Conservation (phyloP, 306 rosid species). For the Pachyrhizus erosus region DNA sequence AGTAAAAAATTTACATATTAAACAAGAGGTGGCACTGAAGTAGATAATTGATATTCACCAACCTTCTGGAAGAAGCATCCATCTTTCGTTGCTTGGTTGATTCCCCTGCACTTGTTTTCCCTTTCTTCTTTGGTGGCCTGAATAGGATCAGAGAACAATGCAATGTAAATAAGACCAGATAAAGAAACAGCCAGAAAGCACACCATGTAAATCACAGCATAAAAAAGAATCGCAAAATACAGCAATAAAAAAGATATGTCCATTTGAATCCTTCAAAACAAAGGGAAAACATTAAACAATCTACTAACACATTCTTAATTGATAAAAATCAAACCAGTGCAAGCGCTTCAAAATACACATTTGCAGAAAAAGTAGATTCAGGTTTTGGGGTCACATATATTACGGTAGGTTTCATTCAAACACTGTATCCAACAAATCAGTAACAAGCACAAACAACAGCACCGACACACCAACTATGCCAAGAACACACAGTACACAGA, state of each 20-base stretch:
- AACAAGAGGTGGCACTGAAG: constrained; percentile 6
- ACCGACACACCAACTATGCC: neutral
- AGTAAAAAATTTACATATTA: constrained; percentile 40
- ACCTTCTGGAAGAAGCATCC: constrained; percentile 67
- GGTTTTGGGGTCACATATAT: neutral
- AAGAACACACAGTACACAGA: neutral
- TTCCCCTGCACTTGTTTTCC: constrained; percentile 54
- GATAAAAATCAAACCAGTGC: constrained; percentile 6
- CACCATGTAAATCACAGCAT: constrained; percentile 10
- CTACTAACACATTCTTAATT: neutral
- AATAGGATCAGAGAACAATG: constrained; percentile 30
- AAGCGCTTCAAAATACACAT: neutral
- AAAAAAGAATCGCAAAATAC: neutral
- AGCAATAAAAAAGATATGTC: constrained; percentile 1
- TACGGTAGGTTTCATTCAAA: too few species aligned
- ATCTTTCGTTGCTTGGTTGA: constrained; percentile 59
- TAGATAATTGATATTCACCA: constrained; percentile 38
- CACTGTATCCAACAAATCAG: neutral
- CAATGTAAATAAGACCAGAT: constrained; percentile 21
- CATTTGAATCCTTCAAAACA: neutral
- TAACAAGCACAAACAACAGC: constrained; percentile 16
- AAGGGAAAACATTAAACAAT: constrained; percentile 5
- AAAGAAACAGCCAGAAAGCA: constrained; percentile 19
- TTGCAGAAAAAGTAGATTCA: neutral
- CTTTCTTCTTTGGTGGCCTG: constrained; percentile 78